These are phyloP conservation scores for Mycena vulgaris DNA, from an alignment of 768 basidiomycete genomes.

Conservation along the genomic window DNA sequence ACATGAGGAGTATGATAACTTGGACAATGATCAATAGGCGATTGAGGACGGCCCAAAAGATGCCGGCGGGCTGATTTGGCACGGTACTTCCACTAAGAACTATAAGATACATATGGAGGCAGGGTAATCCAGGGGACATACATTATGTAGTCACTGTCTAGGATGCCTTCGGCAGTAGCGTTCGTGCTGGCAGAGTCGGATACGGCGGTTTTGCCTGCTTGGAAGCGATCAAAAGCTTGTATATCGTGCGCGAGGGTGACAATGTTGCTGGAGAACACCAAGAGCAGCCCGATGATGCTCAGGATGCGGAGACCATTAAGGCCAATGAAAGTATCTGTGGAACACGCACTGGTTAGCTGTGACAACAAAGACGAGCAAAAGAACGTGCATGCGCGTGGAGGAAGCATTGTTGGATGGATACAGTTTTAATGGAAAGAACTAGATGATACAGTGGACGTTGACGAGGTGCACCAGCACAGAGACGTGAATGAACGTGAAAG, in stretches of 20 bases:
- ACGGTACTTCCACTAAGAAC: conserved; percentile 78
- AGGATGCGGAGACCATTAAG: conserved; percentile 86
- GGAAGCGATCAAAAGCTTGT: conserved; percentile 79
- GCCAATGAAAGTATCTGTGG: conserved; percentile 74
- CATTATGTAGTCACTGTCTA: conserved; percentile 85
- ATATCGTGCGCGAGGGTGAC: conserved; percentile 82
- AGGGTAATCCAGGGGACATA: conserved; percentile 53
- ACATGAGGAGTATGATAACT: conserved; percentile 83
- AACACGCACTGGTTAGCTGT: neutral
- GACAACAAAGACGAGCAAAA: neutral
- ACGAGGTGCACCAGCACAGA: conserved; percentile 38
- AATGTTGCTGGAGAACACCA: conserved; percentile 87
- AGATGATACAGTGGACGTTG: conserved; percentile 31
- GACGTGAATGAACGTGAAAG: conserved; percentile 37
- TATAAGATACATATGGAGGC: conserved; percentile 6
- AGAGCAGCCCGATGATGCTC: conserved; percentile 83
- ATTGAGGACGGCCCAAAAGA: conserved; percentile 93
- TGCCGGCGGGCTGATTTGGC: conserved; percentile 83
- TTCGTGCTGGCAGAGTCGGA: conserved; percentile 48
- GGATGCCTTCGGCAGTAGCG: conserved; percentile 45
- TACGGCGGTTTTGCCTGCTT: conserved; percentile 54
- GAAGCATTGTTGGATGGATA: conserved; percentile 52
- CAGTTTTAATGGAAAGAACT: conserved; percentile 18
- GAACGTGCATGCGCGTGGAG: conserved; percentile 65
- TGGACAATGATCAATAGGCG: conserved; percentile 91